A percentile compares a stretch with the other conserved stretches of the same genome.
These are phyloP conservation scores for Torulaspora indica DNA, from an alignment of 805 yeast genomes.

Conservation along the genomic window DNA sequence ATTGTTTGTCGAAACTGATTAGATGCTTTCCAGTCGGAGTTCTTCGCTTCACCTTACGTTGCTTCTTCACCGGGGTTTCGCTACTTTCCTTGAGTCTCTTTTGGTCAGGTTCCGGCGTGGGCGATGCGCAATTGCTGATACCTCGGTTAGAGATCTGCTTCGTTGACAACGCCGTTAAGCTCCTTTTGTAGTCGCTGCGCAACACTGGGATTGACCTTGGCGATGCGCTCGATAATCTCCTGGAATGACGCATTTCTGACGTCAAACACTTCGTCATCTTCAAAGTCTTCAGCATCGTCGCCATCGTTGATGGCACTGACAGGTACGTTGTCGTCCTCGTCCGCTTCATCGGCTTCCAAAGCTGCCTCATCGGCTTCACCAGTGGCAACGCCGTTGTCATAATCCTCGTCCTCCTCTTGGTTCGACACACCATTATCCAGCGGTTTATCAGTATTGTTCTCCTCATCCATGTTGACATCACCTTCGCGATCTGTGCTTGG, in stretches of 20 bases:
- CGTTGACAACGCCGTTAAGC: conserved; percentile 29
- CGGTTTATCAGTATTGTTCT: conserved; percentile 12
- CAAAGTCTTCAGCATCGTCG: conserved; percentile 16
- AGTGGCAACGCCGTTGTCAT: conserved; percentile 31
- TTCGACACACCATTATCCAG: conserved; percentile 1
- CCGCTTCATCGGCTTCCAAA: conserved; percentile 33
- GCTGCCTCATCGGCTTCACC: conserved; percentile 34
- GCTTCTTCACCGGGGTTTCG: conserved; percentile 25
- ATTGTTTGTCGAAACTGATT: conserved; percentile 86
- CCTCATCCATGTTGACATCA: conserved; percentile 25
- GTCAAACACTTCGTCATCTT: conserved; percentile 24
- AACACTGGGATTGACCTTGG: conserved; percentile 24
- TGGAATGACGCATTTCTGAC: conserved; percentile 29
- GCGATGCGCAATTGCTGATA: conserved; percentile 7
- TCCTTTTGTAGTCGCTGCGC: conserved; percentile 22
- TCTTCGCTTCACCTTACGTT: conserved; percentile 45
- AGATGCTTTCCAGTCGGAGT: conserved; percentile 65
- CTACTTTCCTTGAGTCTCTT: conserved; percentile 15
- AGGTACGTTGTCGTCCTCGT: conserved; percentile 30
- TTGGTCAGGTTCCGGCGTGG: conserved; percentile 21
- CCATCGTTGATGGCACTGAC: conserved; percentile 25
- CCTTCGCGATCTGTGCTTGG: conserved; percentile 30
- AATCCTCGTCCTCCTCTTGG: conserved; percentile 16
- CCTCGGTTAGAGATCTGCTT: conserved; percentile 17
- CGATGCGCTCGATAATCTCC: conserved; percentile 30